Evolutionary conservation across 371 early-diverging fungal genomes (phyloP).

Genomic region (Mucor lusitanicus): DNA sequence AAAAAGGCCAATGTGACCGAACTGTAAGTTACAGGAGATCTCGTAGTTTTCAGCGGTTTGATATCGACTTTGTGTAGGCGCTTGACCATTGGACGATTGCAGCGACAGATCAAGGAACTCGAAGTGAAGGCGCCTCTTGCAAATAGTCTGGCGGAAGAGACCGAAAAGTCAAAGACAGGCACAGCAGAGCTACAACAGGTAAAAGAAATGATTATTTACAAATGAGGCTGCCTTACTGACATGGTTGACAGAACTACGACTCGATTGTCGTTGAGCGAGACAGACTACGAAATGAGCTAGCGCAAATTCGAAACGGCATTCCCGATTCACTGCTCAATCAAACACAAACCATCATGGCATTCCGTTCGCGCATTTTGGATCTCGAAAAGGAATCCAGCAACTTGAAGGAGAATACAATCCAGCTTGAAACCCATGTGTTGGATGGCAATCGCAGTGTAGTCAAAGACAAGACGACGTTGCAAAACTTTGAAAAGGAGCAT

Average conservation of each 20-base stretch:
- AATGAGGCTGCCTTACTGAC: not conserved
- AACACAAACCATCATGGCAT: slow-evolving; percentile 52
- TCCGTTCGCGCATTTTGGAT: slow-evolving; percentile 49
- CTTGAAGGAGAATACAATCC: slow-evolving; percentile 36
- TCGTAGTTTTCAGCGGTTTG: not conserved
- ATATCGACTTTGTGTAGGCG: slow-evolving; percentile 19
- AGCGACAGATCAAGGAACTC: slow-evolving; percentile 44
- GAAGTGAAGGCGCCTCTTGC: slow-evolving; percentile 23
- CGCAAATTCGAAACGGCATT: slow-evolving; percentile 59
- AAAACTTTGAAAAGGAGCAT: slow-evolving; percentile 53
- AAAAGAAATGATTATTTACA: not conserved
- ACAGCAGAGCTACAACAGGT: slow-evolving; percentile 69
- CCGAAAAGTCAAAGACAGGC: slow-evolving; percentile 57
- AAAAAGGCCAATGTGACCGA: slow-evolving; percentile 57
- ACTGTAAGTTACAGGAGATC: slow-evolving; percentile 24
- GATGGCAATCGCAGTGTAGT: slow-evolving; percentile 43
- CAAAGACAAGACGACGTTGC: slow-evolving; percentile 32
- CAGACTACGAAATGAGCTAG: slow-evolving; percentile 65
- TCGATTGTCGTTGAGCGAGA: slow-evolving; percentile 62
- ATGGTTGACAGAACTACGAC: slow-evolving; percentile 55
- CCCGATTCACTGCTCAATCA: slow-evolving; percentile 49
- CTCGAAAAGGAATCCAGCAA: slow-evolving; percentile 45
- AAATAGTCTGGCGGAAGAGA: slow-evolving; percentile 24
- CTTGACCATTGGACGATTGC: slow-evolving; percentile 38
- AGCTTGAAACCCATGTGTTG: slow-evolving; percentile 32